Percentiles rank a stretch among this genome's conserved stretches.
Conservation (phyloP, 768 basidiomycete species). For the Russula sp. region DNA sequence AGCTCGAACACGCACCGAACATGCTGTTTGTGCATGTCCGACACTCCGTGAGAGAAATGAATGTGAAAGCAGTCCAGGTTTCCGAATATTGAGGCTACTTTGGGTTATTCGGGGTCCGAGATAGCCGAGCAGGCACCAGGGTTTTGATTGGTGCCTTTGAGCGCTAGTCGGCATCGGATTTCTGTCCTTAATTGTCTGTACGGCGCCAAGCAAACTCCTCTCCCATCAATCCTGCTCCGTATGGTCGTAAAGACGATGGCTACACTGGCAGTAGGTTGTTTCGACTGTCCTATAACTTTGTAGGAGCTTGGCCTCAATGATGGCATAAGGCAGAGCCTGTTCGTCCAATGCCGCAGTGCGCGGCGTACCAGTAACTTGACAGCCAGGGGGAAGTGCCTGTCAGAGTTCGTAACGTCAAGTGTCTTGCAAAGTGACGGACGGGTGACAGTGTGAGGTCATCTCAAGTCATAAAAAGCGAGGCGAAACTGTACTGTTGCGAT, state of each 20-base stretch:
- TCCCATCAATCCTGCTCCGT: not conserved
- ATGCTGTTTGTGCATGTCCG: not conserved
- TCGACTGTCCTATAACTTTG: not conserved
- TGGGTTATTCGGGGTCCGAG: not conserved
- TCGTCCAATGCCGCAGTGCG: constrained; percentile 56
- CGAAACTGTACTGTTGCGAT: too few relatives aligned
- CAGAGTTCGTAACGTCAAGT: not conserved
- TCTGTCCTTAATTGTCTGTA: too few relatives aligned
- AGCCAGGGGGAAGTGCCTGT: constrained; percentile 52
- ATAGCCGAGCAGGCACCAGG: not conserved
- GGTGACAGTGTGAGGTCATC: too few relatives aligned
- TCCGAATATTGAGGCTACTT: not conserved
- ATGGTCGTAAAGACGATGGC: not conserved
- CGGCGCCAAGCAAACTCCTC: not conserved
- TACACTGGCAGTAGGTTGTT: too few relatives aligned
- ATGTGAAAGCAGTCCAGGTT: not conserved
- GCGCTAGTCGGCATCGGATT: not conserved
- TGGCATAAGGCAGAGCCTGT: constrained; percentile 42
- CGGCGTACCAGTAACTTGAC: constrained; percentile 50
- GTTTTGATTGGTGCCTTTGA: not conserved
- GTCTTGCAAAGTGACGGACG: not conserved
- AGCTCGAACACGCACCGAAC: not conserved
- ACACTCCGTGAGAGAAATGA: not conserved
- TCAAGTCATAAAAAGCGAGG: too few relatives aligned
- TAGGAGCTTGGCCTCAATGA: not conserved